phyloP scores from a whole-genome alignment of 1,139 yeast species.

The Candida sojae region DNA sequence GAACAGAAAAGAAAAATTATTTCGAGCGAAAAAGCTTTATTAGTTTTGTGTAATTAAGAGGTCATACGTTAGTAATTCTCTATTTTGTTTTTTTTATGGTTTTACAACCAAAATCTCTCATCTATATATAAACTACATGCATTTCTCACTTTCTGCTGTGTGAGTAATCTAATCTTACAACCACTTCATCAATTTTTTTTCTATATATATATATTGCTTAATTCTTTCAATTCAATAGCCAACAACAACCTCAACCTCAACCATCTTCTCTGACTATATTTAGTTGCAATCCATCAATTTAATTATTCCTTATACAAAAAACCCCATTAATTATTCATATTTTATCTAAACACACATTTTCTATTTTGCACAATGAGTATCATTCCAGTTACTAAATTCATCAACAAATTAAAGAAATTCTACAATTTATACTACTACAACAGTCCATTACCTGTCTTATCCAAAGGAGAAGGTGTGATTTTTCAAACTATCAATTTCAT shows the following conservation, averaged over 20 bases:
- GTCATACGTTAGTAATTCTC: conserved; percentile 1
- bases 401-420: conserved; percentile 14
- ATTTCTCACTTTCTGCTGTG: background rate
- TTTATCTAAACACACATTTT: background rate
- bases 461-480: conserved; percentile 22
- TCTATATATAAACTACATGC: background rate
- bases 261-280: too few species aligned
- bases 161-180: too few species aligned
- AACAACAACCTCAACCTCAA: too few species aligned
- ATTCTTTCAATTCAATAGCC: too few species aligned
- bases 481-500: conserved; percentile 21
- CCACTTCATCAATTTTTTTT: too few species aligned
- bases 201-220: too few species aligned
- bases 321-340: background rate
- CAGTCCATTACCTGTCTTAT: conserved; percentile 31
- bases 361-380: background rate
- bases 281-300: too few species aligned
- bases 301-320: background rate
- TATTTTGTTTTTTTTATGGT: background rate
- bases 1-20: background rate
- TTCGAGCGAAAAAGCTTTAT: background rate
- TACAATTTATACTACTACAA: conserved; percentile 28
- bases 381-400: background rate
- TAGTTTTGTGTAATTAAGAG: conserved; percentile 1
- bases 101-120: background rate